Evolutionary conservation across 768 basidiomycete species (phyloP), one percentile per base, ranked within the genome.

Genomic region (Naganishia vaughanmartiniae): DNA sequence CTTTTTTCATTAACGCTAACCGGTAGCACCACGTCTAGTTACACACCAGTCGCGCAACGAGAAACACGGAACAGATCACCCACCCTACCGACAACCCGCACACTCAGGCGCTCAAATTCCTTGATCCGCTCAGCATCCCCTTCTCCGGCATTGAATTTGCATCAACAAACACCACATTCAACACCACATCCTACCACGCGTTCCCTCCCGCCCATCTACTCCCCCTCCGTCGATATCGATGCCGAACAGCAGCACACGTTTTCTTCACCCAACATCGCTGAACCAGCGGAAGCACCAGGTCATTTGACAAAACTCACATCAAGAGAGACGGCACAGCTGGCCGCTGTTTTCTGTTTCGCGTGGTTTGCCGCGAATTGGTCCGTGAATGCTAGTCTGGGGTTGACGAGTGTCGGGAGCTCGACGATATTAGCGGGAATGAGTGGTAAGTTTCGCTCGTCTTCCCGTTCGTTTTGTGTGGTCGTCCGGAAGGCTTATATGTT

Each of bases 351-450:
- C 81, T 92, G 90, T 79, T 85, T 91, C 70, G 83, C 95, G 42
- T 99, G 94, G 82, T 96, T 99, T 76, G 83, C 88, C 45, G 95
- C 95, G 15, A 98, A 98, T 77, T 98, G 93, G 92, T 81, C 88
- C 14, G 83, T 95, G 34, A 96, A 94, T 78, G 89, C 88, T 0
- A 85, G 90, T 24, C 84, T 98, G 54, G 88, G 87, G 34, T 90
- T 89, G 78, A 98, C 95, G 1, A 92, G 89, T 75, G 94, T 97
- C n/a, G 91, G 92, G 1, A 95, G 92, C 79, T 87, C 91, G 24
- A 96, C 94, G 4, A 89, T 97, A 45, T 81, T 96, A 65, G 89
- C 91, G 1, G 88, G 89, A 76, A 94, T 88, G 84, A 93, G 92
- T 73, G 93, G 94, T 93, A 74, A 39, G 88, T 80, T 42, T 54